Evolutionary conservation across 2,329 filamentous ascomycete genomes (phyloP).

Genomic region (Chaetomiaceae sp.): DNA sequence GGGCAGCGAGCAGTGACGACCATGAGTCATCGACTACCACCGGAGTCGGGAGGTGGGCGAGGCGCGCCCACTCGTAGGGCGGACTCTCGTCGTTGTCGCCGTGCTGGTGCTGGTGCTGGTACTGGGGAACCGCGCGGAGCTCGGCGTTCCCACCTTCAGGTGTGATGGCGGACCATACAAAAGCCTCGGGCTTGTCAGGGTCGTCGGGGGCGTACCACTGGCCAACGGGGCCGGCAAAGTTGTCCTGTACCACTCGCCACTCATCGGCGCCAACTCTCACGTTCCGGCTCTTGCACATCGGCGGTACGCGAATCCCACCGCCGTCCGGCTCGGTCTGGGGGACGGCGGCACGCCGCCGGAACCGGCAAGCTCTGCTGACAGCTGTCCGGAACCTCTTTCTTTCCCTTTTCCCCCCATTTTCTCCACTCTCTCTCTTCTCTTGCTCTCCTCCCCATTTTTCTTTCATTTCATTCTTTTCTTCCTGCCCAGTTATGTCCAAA

Average conservation of each 20-base stretch:
- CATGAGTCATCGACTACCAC: background rate
- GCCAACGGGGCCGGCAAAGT: background rate
- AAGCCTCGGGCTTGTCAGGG: background rate
- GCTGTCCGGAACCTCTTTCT: too few relatives aligned
- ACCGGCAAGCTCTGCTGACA: too few relatives aligned
- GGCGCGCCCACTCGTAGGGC: background rate
- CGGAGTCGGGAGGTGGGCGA: background rate
- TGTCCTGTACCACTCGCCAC: background rate
- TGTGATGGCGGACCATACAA: background rate
- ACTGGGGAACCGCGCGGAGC: background rate
- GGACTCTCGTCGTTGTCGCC: background rate
- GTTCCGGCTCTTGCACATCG: too few relatives aligned
- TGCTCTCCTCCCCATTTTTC: too few relatives aligned
- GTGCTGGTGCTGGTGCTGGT: background rate
- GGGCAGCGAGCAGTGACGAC: background rate
- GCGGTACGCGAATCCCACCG: too few relatives aligned
- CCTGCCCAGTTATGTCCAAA: too few relatives aligned
- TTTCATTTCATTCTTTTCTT: too few relatives aligned
- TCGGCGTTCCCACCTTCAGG: background rate
- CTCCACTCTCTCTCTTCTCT: too few relatives aligned
- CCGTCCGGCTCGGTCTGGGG: too few relatives aligned
- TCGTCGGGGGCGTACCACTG: background rate
- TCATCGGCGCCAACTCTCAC: too few relatives aligned
- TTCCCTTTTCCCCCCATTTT: too few relatives aligned
- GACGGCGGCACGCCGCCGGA: too few relatives aligned